phyloP scores from a whole-genome alignment of 208 protist genomes.

The Acanthamoeba triangularis region DNA sequence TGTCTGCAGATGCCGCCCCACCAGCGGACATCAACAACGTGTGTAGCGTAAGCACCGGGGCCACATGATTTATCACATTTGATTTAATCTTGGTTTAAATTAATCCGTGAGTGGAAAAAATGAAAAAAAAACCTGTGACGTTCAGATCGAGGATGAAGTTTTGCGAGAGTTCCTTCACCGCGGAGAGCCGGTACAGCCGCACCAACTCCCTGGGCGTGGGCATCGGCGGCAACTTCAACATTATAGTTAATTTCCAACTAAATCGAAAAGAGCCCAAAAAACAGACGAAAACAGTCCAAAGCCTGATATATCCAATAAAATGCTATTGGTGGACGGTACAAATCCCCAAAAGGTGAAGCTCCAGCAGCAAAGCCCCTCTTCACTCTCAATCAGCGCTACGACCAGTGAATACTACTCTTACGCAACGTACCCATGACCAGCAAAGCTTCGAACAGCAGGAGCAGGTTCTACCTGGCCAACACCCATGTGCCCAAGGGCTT shows the following conservation, averaged over 20 bases:
- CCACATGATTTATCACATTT: not conserved
- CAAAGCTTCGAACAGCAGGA: not conserved
- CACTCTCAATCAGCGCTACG: no score
- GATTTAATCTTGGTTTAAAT: not conserved
- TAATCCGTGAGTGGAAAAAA: not conserved
- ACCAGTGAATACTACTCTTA: no score
- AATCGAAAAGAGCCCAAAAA: no score
- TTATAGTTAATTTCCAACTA: not conserved
- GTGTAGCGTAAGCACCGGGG: not conserved
- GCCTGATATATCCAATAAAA: no score
- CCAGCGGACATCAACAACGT: no score
- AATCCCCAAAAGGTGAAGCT: no score
- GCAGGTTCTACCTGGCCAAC: constrained; percentile 45
- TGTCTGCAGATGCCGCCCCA: not conserved
- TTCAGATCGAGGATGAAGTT: constrained; percentile 68
- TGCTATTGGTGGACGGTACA: no score
- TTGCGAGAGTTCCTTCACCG: constrained; percentile 10
- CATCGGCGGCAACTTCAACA: constrained; percentile 54
- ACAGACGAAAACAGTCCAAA: no score
- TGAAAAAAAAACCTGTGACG: not conserved
- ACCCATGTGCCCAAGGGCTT: not conserved
- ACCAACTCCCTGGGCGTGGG: constrained; percentile 60
- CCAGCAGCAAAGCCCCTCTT: no score
- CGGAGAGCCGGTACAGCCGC: constrained; percentile 23
- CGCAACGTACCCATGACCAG: no score